phyloP scores from a whole-genome alignment of 2,329 filamentous ascomycete genomes.

The Alternaria viburni region DNA sequence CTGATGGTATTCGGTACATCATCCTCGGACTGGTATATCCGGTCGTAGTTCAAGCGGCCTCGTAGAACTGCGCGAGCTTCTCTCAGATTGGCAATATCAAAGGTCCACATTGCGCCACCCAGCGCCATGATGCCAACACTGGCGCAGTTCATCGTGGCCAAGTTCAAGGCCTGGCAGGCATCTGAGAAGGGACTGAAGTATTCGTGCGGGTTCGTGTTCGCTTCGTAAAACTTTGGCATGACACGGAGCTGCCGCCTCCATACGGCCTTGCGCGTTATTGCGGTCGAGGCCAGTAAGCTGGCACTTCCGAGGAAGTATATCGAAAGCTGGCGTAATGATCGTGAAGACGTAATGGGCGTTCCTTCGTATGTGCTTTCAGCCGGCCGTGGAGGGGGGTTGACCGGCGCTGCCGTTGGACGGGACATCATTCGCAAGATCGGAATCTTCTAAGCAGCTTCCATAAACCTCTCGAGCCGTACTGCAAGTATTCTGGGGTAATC shows the following conservation, averaged over 20 bases:
- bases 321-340: slow-evolving; percentile 67
- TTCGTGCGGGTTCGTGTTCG: slow-evolving; percentile 57
- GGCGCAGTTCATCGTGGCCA: slow-evolving; percentile 85
- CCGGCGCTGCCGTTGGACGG: slow-evolving; percentile 26
- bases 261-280: slow-evolving; percentile 70
- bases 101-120: slow-evolving; percentile 76
- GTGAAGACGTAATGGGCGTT: slow-evolving; percentile 52
- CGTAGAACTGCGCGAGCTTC: slow-evolving; percentile 66
- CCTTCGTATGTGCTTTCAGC: slow-evolving; percentile 31
- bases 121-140: slow-evolving; percentile 76
- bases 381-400: slow-evolving; percentile 21
- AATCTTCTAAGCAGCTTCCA: slow-evolving; percentile 32
- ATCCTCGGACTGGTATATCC: slow-evolving; percentile 54
- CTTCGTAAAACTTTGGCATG: slow-evolving; percentile 74
- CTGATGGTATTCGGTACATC: slow-evolving; percentile 32
- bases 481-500: slow-evolving; percentile 18
- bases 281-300: slow-evolving; percentile 75
- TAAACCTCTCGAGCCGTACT: slow-evolving; percentile 9
- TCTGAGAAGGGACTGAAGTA: slow-evolving; percentile 70
- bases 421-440: slow-evolving; percentile 31
- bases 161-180: slow-evolving; percentile 79
- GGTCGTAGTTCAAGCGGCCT: slow-evolving; percentile 63
- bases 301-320: slow-evolving; percentile 76
- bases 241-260: slow-evolving; percentile 65
- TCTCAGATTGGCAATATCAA: slow-evolving; percentile 68